A percentile compares a stretch with the other conserved stretches of the same genome.
Evolutionary conservation across 164 flowering plant genomes (phyloP).

Genomic region (Magnolia sinica): DNA sequence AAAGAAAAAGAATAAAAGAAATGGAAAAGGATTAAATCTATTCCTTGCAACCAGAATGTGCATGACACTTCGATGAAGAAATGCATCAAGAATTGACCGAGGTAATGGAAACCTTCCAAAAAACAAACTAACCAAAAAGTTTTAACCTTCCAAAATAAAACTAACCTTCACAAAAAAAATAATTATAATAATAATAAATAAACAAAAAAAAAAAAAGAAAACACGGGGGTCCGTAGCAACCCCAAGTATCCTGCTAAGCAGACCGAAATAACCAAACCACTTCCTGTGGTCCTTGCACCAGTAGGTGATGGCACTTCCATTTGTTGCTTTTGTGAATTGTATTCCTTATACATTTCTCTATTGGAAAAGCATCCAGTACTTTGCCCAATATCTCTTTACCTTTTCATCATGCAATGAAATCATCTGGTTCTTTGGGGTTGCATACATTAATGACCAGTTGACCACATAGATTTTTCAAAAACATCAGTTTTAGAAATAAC

Average conservation of each 20-base stretch:
- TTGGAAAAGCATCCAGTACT: background rate
- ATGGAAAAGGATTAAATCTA: background rate
- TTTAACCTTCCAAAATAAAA: background rate
- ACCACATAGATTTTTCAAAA: too few relatives aligned
- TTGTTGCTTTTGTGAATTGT: background rate
- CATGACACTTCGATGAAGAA: background rate
- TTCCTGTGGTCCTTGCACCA: background rate
- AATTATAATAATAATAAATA: too few relatives aligned
- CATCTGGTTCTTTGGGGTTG: background rate
- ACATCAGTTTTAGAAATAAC: background rate
- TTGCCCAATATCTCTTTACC: background rate
- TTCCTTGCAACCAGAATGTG: background rate
- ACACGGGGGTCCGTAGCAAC: background rate
- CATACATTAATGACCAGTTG: too few relatives aligned
- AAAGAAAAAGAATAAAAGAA: too few relatives aligned
- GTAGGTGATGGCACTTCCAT: background rate
- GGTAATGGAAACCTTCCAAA: background rate
- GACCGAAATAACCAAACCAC: background rate
- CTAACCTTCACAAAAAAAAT: background rate
- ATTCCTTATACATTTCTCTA: background rate
- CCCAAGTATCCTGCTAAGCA: background rate
- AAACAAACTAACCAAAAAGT: too few relatives aligned
- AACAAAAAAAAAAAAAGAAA: too few relatives aligned
- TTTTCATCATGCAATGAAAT: background rate
- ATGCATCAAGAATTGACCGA: background rate